Percentiles rank a stretch among this genome's conserved stretches.
Evolutionary conservation across 2,329 filamentous ascomycete species (phyloP).

Genomic region (Penicillium palitans): DNA sequence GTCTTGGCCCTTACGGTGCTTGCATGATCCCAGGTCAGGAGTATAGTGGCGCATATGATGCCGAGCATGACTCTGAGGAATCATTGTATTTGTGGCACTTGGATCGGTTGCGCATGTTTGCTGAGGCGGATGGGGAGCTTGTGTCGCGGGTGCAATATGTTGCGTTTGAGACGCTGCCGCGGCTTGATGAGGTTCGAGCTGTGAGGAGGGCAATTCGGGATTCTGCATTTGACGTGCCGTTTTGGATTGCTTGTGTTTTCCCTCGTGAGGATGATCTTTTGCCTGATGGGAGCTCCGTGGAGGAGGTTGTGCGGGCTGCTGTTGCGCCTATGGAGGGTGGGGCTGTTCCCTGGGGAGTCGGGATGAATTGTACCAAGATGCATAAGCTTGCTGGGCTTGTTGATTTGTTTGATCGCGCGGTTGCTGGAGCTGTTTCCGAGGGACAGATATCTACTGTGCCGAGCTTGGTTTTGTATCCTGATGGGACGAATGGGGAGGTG

Average conservation of each 20-base stretch:
- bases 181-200: constrained; percentile 62
- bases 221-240: constrained; percentile 37
- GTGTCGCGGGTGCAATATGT: constrained; percentile 52
- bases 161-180: constrained; percentile 66
- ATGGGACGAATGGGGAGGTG: constrained; percentile 67
- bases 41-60: constrained; percentile 63
- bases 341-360: constrained; percentile 59
- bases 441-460: constrained; percentile 36
- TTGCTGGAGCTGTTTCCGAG: constrained; percentile 7
- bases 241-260: constrained; percentile 66
- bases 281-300: constrained; percentile 57
- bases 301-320: constrained; percentile 46
- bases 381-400: constrained; percentile 31
- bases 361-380: constrained; percentile 63
- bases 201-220: constrained; percentile 42
- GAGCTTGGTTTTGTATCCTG: constrained; percentile 64
- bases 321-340: constrained; percentile 25
- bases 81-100: constrained; percentile 59
- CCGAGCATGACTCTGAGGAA: constrained; percentile 45
- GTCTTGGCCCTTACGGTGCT: constrained; percentile 67
- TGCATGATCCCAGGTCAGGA: constrained; percentile 64
- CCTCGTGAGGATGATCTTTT: constrained; percentile 55
- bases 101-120: constrained; percentile 56
- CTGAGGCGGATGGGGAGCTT: constrained; percentile 34
- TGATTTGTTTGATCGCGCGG: constrained; percentile 22